A percentile compares a stretch with the other conserved stretches of the same genome.
phyloP scores from a whole-genome alignment of 1,139 yeast genomes.

The Torulaspora globosa region DNA sequence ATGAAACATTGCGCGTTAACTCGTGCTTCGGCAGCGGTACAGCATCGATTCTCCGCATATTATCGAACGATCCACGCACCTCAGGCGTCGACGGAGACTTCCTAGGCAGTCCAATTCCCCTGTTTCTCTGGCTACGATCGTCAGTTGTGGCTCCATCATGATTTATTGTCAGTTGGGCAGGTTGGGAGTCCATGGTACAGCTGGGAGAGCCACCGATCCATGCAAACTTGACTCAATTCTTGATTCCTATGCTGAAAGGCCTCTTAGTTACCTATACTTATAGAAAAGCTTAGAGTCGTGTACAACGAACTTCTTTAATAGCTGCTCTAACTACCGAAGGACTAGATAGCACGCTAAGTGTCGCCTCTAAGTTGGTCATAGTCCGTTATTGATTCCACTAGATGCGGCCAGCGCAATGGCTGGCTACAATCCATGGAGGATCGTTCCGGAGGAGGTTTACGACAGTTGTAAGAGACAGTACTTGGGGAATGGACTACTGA shows the following conservation, averaged over 20 bases:
- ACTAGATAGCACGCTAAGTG: neutral
- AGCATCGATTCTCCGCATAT: slow-evolving; percentile 11
- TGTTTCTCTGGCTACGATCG: slow-evolving; percentile 5
- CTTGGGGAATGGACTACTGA: slow-evolving; percentile 28
- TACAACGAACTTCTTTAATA: slow-evolving; percentile 5
- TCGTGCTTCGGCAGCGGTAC: slow-evolving; percentile 10
- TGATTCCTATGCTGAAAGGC: neutral
- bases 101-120: slow-evolving; percentile 14
- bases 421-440: slow-evolving; percentile 9
- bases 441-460: slow-evolving; percentile 13
- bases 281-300: slow-evolving; percentile 8
- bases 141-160: slow-evolving; percentile 5
- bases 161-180: slow-evolving; percentile 11
- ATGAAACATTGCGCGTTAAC: slow-evolving; percentile 6
- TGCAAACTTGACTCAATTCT: neutral
- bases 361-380: neutral
- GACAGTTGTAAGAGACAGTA: slow-evolving; percentile 22
- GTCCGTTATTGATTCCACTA: neutral
- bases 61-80: slow-evolving; percentile 20
- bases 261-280: neutral
- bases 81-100: slow-evolving; percentile 35
- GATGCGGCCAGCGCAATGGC: slow-evolving; percentile 5
- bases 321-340: neutral
- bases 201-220: neutral
- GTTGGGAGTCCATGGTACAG: slow-evolving; percentile 11